Base-by-base conservation (phyloP, 2,329 filamentous ascomycete species). In the Fusarium sp. region DNA sequence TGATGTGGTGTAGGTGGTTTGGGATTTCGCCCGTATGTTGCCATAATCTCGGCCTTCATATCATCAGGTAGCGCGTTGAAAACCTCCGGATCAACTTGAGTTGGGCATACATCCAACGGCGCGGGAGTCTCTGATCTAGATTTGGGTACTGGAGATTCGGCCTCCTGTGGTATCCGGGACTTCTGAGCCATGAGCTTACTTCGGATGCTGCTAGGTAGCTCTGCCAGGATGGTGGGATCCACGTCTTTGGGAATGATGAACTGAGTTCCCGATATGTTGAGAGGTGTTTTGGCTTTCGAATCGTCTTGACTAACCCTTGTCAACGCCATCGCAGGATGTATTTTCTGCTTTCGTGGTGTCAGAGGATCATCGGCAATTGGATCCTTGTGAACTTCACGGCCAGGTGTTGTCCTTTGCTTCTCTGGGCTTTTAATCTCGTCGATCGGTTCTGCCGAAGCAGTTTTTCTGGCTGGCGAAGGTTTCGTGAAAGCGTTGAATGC, bases 191-290 rank as follows among this genome's bases (percentile, higher is more conserved):
- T 85, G 12, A 98, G 85, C 76, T 89, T 93, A 32, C 89, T 90
- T 64, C 93, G 88, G 68, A 98, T 97, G 77, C 97, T 93, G 32
- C 85, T 85, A 0, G 95, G 95, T 6, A 99, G 85, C 75, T 97
- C 94, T 3, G 92, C 92, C 6, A 98, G 81, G 1, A 97, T 91
- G n/a, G 86, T 84, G 0, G 91, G 90, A 77, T 99, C 96, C 4
- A 92, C 87, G 72, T 97, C 93, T 2, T 88, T 88, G 0, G 96
- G 96, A 73, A 99, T 85, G 49, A 98, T 89, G 75, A 99, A 99
- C 75, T 99, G 96, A 0, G 95, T 97, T 3, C 95, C 94, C 5
- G 89, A 85, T 5, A 93, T 87, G 75, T 98, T 97, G 24, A 97
- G 82, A 2, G 90, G 90, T 9, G 87, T 88, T 67, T 87, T 91